phyloP scores from a whole-genome alignment of 2,329 filamentous ascomycete species.

The Raffaelea arxii region DNA sequence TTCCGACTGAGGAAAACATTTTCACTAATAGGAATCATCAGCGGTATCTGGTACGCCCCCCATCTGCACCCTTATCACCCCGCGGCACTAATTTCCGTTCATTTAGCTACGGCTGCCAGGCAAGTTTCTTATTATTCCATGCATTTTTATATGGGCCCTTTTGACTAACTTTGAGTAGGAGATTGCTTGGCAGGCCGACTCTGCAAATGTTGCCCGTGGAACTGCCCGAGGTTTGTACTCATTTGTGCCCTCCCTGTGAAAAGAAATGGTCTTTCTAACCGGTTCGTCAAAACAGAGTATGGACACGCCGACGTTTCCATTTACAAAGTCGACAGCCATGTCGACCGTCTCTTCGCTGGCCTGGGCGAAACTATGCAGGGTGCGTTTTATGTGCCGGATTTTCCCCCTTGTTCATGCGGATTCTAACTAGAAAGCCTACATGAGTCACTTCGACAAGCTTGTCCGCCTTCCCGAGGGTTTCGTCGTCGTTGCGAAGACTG shows the following conservation, averaged over 20 bases:
- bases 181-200: conserved; percentile 11
- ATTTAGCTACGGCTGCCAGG: conserved; percentile 41
- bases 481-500: conserved; percentile 59
- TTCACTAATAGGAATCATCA: neutral
- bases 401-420: neutral
- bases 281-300: conserved; percentile 41
- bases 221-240: conserved; percentile 35
- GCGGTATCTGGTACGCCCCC: neutral
- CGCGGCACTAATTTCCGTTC: neutral
- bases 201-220: conserved; percentile 56
- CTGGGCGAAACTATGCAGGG: conserved; percentile 56
- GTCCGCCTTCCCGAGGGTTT: conserved; percentile 57
- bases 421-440: conserved; percentile 44
- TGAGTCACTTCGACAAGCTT: conserved; percentile 60
- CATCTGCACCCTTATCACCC: neutral
- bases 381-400: conserved; percentile 12
- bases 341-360: conserved; percentile 70
- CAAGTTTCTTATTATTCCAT: conserved; percentile 27
- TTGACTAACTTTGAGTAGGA: conserved; percentile 4
- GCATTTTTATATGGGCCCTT: neutral
- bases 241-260: neutral
- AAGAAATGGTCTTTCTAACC: neutral
- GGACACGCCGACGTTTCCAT: conserved; percentile 60
- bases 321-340: conserved; percentile 47
- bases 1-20: neutral